Evolutionary conservation across 306 rosid species (phyloP).

Genomic region (Ziziphus jujuba): DNA sequence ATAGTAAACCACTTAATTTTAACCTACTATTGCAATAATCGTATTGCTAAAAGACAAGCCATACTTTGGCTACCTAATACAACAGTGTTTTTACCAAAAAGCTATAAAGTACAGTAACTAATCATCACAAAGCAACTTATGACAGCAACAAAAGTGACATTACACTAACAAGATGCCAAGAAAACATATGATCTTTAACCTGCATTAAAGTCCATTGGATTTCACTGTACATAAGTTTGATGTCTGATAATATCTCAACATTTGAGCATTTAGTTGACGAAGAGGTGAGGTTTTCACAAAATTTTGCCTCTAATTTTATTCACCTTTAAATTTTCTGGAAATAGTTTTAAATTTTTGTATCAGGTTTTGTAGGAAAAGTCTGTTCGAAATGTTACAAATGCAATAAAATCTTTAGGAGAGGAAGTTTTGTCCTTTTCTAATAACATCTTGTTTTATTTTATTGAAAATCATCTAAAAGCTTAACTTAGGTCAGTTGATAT

Average conservation of each 20-base stretch:
- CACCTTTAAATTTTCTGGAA: neutral
- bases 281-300: conserved; percentile 16
- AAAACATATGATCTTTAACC: neutral
- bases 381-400: conserved; percentile 20
- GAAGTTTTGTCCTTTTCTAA: conserved; percentile 23
- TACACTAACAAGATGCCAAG: too few species aligned
- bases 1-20: too few species aligned
- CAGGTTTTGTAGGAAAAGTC: conserved; percentile 30
- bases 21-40: too few species aligned
- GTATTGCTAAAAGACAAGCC: too few species aligned
- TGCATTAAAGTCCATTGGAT: conserved; percentile 7
- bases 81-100: too few species aligned
- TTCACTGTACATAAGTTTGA: conserved; percentile 29
- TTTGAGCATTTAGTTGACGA: conserved; percentile 22
- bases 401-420: conserved; percentile 21
- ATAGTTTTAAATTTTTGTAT: neutral
- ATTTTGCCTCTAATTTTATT: neutral
- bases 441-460: neutral
- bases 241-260: conserved; percentile 8
- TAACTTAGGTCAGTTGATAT: conserved; percentile 12
- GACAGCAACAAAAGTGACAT: too few species aligned
- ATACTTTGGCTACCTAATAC: too few species aligned
- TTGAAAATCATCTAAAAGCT: neutral
- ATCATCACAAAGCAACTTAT: too few species aligned
- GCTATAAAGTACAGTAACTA: too few species aligned